phyloP scores from a whole-genome alignment of 805 yeast species.

The Phaffomyces opuntiae region DNA sequence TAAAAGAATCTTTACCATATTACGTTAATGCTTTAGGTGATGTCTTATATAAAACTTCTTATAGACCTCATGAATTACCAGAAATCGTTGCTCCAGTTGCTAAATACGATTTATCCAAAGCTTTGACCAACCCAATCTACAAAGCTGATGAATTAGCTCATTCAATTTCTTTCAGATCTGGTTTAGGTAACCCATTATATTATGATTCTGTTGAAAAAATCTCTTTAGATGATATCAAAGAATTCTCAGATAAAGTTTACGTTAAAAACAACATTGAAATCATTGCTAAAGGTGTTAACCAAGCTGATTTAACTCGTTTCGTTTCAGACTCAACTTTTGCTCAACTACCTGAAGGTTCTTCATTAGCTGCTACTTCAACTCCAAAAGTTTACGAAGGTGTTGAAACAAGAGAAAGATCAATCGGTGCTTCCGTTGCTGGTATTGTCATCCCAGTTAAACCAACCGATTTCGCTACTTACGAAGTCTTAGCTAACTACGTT shows the following conservation, averaged over 20 bases:
- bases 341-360: slow-evolving; percentile 54
- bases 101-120: slow-evolving; percentile 49
- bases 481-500: slow-evolving; percentile 64
- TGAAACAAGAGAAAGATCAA: slow-evolving; percentile 57
- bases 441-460: slow-evolving; percentile 74
- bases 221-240: slow-evolving; percentile 56
- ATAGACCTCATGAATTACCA: slow-evolving; percentile 73
- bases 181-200: slow-evolving; percentile 78
- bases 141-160: slow-evolving; percentile 74
- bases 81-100: slow-evolving; percentile 84
- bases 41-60: slow-evolving; percentile 61
- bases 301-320: slow-evolving; percentile 61
- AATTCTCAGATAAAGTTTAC: slow-evolving; percentile 62
- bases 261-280: slow-evolving; percentile 65
- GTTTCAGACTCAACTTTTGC: slow-evolving; percentile 60
- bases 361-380: slow-evolving; percentile 32
- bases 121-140: slow-evolving; percentile 43
- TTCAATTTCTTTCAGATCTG: slow-evolving; percentile 75
- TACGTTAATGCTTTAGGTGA: slow-evolving; percentile 81
- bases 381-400: slow-evolving; percentile 53
- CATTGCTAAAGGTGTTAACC: slow-evolving; percentile 66
- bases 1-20: slow-evolving; percentile 85
- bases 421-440: slow-evolving; percentile 64
- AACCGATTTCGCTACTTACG: slow-evolving; percentile 57
- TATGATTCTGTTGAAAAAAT: slow-evolving; percentile 59